Evolutionary conservation across 768 basidiomycete genomes (phyloP), one percentile per base, ranked within the genome.

Genomic region (Hirschioporus abietinus): DNA sequence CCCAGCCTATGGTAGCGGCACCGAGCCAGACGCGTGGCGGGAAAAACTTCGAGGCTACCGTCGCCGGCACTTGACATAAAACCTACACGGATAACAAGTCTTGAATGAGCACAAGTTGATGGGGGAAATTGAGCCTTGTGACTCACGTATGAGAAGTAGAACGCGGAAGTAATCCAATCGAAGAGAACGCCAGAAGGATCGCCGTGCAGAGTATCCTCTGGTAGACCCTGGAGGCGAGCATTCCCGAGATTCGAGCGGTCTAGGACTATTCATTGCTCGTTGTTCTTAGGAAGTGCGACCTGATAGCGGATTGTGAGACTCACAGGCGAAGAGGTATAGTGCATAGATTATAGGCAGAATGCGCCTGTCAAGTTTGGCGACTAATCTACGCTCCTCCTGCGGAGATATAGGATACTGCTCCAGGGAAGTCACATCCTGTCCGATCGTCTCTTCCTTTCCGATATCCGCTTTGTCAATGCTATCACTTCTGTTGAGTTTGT

Each of bases 221-320:
- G 83, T 15, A 93, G 76, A 10, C 89, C 88, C 76, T 89, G 89
- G 52, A 92, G 78, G 64, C 91, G 83, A 61, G 92, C 92, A 73
- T 93, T 93, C 18, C 91, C 92, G 52, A 92, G 72, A 73, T 92
- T 92, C 0, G 88, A 87, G 65, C 92, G 84, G 74, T 93, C 92
- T 64, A 94, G 80, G 73, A 87, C 80, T 74, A 65, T 58, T 24
- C 60, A 18, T 9, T 3, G 58, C n/a, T n/a, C 35, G 7, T 17
- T 65, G 65, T n/a, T 63, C n/a, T 69, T 60, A 23, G 25, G 26
- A 52, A 5, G 42, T 52, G 12, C 20, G 7, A 52, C 20, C 20
- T 1, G 20, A 35, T 64, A n/a, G 36, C 34, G 61, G 64, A 62
- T 2, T 52, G 7, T 1, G 10, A 64, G n/a, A 61, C 67, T 30